A percentile compares a stretch with the other conserved stretches of the same genome.
phyloP scores from a whole-genome alignment of 495 filamentous ascomycete species.

The Aspergillus steynii region DNA sequence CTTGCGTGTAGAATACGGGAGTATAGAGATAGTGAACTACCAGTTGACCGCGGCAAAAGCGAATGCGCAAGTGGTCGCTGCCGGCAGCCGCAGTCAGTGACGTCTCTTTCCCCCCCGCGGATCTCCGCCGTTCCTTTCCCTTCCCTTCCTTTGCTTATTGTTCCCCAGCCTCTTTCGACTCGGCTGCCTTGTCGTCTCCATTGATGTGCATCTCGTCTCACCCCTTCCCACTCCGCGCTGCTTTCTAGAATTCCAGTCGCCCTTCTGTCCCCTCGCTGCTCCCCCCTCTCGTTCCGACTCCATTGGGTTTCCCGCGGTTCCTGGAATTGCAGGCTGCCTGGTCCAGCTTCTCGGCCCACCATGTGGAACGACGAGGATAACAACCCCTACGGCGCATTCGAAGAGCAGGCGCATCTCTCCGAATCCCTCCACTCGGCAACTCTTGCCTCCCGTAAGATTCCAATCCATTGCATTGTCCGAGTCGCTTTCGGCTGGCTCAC shows the following conservation, averaged over 20 bases:
- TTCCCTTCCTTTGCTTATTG: not conserved
- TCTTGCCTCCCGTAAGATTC: conserved; percentile 47
- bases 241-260: not conserved
- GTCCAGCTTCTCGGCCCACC: conserved; percentile 21
- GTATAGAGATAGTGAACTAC: too few species aligned
- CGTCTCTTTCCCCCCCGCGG: conserved; percentile 2
- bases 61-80: not conserved
- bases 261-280: not conserved
- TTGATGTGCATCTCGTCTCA: not conserved
- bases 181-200: not conserved
- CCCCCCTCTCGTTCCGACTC: not conserved
- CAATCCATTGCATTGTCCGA: conserved; percentile 8
- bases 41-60: not conserved
- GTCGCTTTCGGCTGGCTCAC: conserved; percentile 7
- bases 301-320: conserved; percentile 5
- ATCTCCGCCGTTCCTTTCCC: not conserved
- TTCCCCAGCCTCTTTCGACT: not conserved
- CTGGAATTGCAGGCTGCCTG: conserved; percentile 18
- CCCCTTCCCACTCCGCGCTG: not conserved
- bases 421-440: conserved; percentile 67
- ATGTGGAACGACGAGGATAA: conserved; percentile 90
- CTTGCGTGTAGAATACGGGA: too few species aligned
- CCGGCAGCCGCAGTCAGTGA: not conserved
- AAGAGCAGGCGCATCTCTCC: conserved; percentile 77
- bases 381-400: conserved; percentile 90